phyloP scores from a whole-genome alignment of 1,284 basidiomycete genomes.

The Laetiporus sulphureus region DNA sequence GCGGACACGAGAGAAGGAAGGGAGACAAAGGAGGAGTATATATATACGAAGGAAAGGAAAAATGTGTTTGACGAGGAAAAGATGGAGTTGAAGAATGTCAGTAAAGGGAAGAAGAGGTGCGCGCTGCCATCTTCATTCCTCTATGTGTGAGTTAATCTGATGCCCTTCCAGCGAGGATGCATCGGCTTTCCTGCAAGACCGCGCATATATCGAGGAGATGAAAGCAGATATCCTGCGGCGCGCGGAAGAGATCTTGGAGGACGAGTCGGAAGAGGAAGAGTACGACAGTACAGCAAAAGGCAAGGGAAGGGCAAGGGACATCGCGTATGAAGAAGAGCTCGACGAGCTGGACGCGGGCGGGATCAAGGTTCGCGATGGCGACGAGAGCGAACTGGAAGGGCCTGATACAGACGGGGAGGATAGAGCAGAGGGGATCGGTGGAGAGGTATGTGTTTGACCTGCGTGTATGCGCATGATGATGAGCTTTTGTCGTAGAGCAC shows the following conservation, averaged over 20 bases:
- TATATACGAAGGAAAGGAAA: constrained; percentile 40
- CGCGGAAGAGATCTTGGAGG: constrained; percentile 60
- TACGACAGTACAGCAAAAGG: constrained; percentile 15
- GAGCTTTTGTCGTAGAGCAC: constrained; percentile 8
- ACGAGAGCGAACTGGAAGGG: constrained; percentile 48
- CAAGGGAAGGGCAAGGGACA: constrained; percentile 24
- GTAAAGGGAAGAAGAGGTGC: constrained; percentile 66
- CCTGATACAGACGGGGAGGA: constrained; percentile 50
- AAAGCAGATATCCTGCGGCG: constrained; percentile 77
- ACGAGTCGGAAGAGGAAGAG: constrained; percentile 54
- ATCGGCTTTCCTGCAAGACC: constrained; percentile 43
- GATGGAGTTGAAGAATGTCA: constrained; percentile 56
- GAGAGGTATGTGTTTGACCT: constrained; percentile 17
- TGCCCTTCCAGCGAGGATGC: constrained; percentile 36
- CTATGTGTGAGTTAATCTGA: constrained; percentile 8
- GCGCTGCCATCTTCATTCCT: constrained; percentile 11
- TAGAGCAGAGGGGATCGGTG: constrained; percentile 35
- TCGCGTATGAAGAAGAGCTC: constrained; percentile 48
- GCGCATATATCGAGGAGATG: constrained; percentile 62
- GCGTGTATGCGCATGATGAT: not conserved
- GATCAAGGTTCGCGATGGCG: constrained; percentile 53
- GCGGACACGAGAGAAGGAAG: not conserved
- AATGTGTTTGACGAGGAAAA: constrained; percentile 71
- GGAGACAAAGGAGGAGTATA: constrained; percentile 19
- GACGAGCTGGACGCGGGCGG: constrained; percentile 32